phyloP scores from a whole-genome alignment of 352 stramenopile species.

The Pythium apleroticum region DNA sequence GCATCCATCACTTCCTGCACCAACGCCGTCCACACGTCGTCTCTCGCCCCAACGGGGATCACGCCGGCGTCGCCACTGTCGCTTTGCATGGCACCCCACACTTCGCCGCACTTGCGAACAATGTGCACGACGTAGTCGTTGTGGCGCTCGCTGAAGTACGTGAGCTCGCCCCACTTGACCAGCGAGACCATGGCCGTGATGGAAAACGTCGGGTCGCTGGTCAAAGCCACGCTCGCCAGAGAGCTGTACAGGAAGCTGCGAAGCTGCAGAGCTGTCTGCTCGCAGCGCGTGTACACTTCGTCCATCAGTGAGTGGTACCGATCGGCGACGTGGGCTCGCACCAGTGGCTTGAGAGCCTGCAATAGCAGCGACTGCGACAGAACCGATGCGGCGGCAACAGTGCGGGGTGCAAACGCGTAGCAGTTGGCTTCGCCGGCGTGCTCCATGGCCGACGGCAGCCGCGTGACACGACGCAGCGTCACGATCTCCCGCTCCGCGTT shows the following conservation, averaged over 20 bases:
- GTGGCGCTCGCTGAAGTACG: constrained; percentile 62
- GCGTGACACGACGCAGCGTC: constrained; percentile 54
- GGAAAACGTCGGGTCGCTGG: constrained; percentile 36
- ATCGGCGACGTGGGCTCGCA: constrained; percentile 60
- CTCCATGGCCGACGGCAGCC: constrained; percentile 43
- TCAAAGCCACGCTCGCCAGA: constrained; percentile 45
- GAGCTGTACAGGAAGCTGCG: constrained; percentile 63
- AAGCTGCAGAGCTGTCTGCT: constrained; percentile 49
- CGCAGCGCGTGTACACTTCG: constrained; percentile 60
- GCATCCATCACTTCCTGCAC: constrained; percentile 88
- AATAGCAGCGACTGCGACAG: constrained; percentile 61
- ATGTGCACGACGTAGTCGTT: constrained; percentile 82
- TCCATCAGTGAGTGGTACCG: constrained; percentile 70
- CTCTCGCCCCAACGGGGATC: constrained; percentile 63
- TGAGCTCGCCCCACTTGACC: constrained; percentile 62
- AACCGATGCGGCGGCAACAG: constrained; percentile 66
- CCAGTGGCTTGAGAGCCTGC: constrained; percentile 62
- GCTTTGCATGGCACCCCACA: constrained; percentile 74
- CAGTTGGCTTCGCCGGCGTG: constrained; percentile 52
- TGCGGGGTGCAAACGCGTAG: constrained; percentile 61
- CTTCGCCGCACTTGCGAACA: constrained; percentile 79
- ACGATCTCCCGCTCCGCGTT: constrained; percentile 31
- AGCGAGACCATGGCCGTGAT: constrained; percentile 40
- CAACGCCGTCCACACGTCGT: constrained; percentile 80
- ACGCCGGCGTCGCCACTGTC: constrained; percentile 45